A percentile compares a stretch with the other conserved stretches of the same genome.
These are phyloP conservation scores for Calamus simplicifolius DNA, from an alignment of 176 grass and related monocot genomes.

Conservation along the genomic window DNA sequence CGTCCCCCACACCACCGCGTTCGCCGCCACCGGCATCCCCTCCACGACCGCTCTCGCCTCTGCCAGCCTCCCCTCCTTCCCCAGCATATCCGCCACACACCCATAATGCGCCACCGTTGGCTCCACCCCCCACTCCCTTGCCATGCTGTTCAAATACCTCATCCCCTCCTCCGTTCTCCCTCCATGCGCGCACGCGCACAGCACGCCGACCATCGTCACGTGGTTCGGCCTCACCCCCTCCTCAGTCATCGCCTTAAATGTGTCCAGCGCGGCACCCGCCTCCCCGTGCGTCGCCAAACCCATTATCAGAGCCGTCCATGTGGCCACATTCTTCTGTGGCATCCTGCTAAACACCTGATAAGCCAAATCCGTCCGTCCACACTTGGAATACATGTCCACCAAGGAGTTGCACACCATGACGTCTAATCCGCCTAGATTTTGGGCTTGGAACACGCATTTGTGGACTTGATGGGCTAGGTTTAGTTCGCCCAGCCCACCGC, in stretches of 20 bases:
- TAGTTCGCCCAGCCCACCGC: slow-evolving; percentile 22
- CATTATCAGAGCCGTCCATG: slow-evolving; percentile 44
- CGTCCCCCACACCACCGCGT: slow-evolving; percentile 40
- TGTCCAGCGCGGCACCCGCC: slow-evolving; percentile 18
- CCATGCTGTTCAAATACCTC: slow-evolving; percentile 32
- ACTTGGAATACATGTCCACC: slow-evolving; percentile 39
- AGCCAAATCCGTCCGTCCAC: slow-evolving; percentile 27
- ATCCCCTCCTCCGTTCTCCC: slow-evolving; percentile 23
- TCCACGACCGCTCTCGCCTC: slow-evolving; percentile 28
- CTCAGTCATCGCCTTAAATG: slow-evolving; percentile 31
- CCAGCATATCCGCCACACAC: slow-evolving; percentile 41
- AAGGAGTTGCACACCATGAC: slow-evolving; percentile 28
- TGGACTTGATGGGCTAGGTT: slow-evolving; percentile 29
- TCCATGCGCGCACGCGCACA: slow-evolving; percentile 31
- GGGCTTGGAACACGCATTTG: slow-evolving; percentile 29
- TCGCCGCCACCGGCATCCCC: slow-evolving; percentile 33
- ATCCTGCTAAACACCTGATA: slow-evolving; percentile 26
- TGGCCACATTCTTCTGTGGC: slow-evolving; percentile 14
- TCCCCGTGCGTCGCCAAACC: slow-evolving; percentile 26
- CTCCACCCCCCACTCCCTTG: slow-evolving; percentile 20
- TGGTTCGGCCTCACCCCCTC: slow-evolving; percentile 26
- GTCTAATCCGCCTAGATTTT: slow-evolving; percentile 15
- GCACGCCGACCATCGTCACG: slow-evolving; percentile 25
- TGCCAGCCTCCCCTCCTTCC: slow-evolving; percentile 29
- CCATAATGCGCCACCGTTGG: slow-evolving; percentile 27